Evolutionary conservation across 179 eudicot species (phyloP).

Genomic region (Silene coronaria): DNA sequence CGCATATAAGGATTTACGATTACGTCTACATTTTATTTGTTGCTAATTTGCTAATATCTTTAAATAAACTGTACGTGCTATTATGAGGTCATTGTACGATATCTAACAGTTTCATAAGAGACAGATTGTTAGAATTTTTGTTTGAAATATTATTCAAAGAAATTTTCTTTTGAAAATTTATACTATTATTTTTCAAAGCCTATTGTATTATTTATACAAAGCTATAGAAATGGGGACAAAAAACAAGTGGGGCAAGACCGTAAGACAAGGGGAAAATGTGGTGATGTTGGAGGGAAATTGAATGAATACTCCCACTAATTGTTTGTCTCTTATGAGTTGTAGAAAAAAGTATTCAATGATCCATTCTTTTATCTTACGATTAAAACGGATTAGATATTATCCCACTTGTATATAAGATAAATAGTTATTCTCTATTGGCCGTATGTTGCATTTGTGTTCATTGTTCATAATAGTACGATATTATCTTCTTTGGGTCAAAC

Average conservation of each 20-base stretch:
- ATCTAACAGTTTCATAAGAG: background rate
- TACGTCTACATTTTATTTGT: too few species aligned
- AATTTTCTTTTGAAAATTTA: background rate
- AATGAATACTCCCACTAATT: conserved; percentile 37
- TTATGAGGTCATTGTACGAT: background rate
- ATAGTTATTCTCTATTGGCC: too few species aligned
- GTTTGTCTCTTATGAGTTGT: conserved; percentile 34
- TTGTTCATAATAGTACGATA: too few species aligned
- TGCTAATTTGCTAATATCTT: too few species aligned
- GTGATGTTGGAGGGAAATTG: conserved; percentile 16
- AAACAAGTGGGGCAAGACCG: conserved; percentile 25
- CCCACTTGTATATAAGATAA: too few species aligned
- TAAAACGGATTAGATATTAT: too few species aligned
- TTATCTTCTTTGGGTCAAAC: too few species aligned
- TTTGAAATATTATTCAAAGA: background rate
- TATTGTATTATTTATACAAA: conserved; percentile 5
- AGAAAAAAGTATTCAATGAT: conserved; percentile 21
- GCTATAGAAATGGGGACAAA: conserved; percentile 26
- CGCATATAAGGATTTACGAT: too few species aligned
- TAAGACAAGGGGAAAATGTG: conserved; percentile 9
- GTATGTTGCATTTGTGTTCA: too few species aligned
- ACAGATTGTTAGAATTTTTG: background rate
- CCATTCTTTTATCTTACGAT: too few species aligned
- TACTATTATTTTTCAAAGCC: background rate
- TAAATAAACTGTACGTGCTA: too few species aligned